These are phyloP conservation scores for Pythium vanterpoolii DNA, from an alignment of 352 stramenopile species.

Conservation along the genomic window DNA sequence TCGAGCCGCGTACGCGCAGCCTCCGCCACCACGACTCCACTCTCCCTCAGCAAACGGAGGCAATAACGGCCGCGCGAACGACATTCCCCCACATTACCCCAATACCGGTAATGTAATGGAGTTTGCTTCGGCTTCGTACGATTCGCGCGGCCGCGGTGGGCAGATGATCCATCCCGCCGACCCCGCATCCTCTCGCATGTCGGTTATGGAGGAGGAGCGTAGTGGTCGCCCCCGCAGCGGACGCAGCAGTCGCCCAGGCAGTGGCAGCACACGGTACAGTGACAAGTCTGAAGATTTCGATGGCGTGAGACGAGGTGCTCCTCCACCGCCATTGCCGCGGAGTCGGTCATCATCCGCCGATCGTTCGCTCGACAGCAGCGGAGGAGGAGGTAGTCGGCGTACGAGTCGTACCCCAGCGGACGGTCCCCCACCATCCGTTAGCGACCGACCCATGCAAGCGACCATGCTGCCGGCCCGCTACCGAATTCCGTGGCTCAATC, in stretches of 20 bases:
- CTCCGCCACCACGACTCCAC: neutral
- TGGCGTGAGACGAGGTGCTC: neutral
- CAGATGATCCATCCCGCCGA: no score
- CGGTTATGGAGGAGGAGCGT: neutral
- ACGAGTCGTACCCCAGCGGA: neutral
- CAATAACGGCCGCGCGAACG: neutral
- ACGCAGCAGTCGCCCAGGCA: constrained; percentile 7
- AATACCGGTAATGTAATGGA: no score
- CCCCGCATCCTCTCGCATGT: neutral
- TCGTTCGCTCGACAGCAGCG: neutral
- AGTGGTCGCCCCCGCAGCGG: neutral
- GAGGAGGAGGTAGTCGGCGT: neutral
- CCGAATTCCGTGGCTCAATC: constrained; percentile 28
- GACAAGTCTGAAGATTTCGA: constrained; percentile 5
- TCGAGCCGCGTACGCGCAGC: constrained; percentile 13
- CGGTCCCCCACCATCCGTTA: neutral
- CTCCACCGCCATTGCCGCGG: neutral
- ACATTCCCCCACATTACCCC: constrained; percentile 4
- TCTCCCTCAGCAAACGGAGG: constrained; percentile 7
- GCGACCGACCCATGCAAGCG: neutral
- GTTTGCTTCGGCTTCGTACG: no score
- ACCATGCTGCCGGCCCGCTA: constrained; percentile 21
- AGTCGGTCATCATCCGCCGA: constrained; percentile 10
- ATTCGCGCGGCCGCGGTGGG: no score
- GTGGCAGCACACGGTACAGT: neutral